Evolutionary conservation across 495 filamentous ascomycete genomes (phyloP).

Genomic region (Penicillium longicatenatum): DNA sequence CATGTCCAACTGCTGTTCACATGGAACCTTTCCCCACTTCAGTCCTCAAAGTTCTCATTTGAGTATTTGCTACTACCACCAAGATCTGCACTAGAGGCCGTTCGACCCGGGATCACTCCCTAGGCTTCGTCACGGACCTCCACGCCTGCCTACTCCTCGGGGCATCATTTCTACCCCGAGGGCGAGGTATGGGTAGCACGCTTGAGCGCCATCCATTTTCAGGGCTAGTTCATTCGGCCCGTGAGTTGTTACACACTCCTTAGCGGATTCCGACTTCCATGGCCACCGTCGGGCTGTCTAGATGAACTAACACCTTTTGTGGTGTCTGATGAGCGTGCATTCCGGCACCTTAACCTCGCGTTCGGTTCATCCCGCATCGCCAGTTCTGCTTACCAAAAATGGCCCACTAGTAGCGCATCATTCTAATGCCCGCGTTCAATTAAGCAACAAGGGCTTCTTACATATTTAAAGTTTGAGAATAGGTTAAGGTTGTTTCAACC

Average conservation of each 20-base stretch:
- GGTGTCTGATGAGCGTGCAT: slow-evolving; percentile 71
- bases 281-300: slow-evolving; percentile 64
- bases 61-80: slow-evolving; percentile 76
- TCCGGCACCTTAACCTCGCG: slow-evolving; percentile 71
- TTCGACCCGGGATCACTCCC: slow-evolving; percentile 67
- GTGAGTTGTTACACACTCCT: slow-evolving; percentile 65
- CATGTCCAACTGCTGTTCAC: slow-evolving; percentile 70
- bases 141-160: slow-evolving; percentile 56
- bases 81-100: slow-evolving; percentile 72
- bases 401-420: slow-evolving; percentile 65
- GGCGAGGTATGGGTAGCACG: slow-evolving; percentile 66
- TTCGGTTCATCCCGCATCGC: slow-evolving; percentile 70
- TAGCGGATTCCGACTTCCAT: slow-evolving; percentile 67
- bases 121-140: slow-evolving; percentile 63
- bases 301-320: slow-evolving; percentile 67
- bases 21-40: slow-evolving; percentile 72
- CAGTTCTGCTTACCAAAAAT: slow-evolving; percentile 74
- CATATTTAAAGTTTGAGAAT: slow-evolving; percentile 80
- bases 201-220: slow-evolving; percentile 69
- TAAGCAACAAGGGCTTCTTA: slow-evolving; percentile 73
- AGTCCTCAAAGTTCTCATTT: slow-evolving; percentile 74
- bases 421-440: slow-evolving; percentile 69
- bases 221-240: slow-evolving; percentile 65
- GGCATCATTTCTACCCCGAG: slow-evolving; percentile 61
- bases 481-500: slow-evolving; percentile 72